Base-by-base conservation (phyloP, 345 rosid species). In the Arabis hirsuta region DNA sequence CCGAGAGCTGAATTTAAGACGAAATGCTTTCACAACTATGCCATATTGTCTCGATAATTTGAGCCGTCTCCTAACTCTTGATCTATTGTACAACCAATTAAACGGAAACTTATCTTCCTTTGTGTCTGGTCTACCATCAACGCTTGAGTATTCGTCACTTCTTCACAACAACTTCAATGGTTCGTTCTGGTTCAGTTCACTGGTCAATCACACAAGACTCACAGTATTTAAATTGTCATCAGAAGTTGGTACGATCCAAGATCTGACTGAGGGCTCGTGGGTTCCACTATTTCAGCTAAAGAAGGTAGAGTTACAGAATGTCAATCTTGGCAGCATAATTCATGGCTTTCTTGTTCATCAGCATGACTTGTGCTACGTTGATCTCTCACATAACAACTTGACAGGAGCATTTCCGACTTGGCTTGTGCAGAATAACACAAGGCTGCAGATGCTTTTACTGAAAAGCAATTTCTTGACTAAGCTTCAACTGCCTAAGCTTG, bases 341-440 rank as follows among this genome's bases (percentile, higher is more conserved):
- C 65, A 19, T 6, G 26, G 22, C 7, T 61, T 75, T 54, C 74
- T 75, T n/a, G 4, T 55, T 11, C 22, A 61, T 48, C 79, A 75
- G 62, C 48, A 5, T 53, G 74, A 75, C 10, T 55, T 75, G 55
- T 42, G 69, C 36, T 36, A 32, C 32, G 20, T 62, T 32, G 79
- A 75, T 51, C 64, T 75, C 41, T 75, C 74, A 26, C 6, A 61
- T 24, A 68, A 61, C 53, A 32, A 53, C 2, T 34, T 75, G 63
- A 57, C 42, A 9, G 79, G 74, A 51, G n/a, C 53, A 14, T 61
- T 75, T 57, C 79, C 74, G 0, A 10, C 56, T 14, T 76, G 74
- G 79, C 63, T 76, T 39, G 38, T 76, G 56, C 12, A 62, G 64
- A 69, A 69, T 26, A 75, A 75, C 56, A 51, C 58, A 60, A 45